Conservation (phyloP, 495 filamentous ascomycete genomes). For the Aspergillus bertholletiae region DNA sequence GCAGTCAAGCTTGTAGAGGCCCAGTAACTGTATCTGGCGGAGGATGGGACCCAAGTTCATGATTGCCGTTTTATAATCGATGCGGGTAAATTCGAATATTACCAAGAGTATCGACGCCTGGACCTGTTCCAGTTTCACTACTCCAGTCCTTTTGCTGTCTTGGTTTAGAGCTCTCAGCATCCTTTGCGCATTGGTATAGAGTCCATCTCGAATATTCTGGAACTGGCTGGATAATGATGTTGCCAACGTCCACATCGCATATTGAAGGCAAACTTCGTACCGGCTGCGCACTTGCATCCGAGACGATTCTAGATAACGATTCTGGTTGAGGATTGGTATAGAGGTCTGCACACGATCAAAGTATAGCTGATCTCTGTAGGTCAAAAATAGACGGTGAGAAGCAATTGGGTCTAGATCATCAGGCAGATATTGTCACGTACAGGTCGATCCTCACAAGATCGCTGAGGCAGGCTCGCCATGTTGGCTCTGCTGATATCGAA, state of each 20-base stretch:
- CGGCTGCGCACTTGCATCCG: conserved; percentile 23
- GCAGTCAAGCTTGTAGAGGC: too few species aligned
- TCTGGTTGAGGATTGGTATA: conserved; percentile 50
- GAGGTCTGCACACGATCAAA: conserved; percentile 56
- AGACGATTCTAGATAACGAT: conserved; percentile 39
- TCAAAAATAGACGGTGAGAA: too few species aligned
- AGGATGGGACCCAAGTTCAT: too few species aligned
- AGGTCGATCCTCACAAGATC: too few species aligned
- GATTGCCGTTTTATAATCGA: conserved; percentile 41
- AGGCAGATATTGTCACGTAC: too few species aligned
- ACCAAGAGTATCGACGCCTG: conserved; percentile 54
- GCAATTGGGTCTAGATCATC: too few species aligned
- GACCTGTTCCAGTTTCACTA: conserved; percentile 35
- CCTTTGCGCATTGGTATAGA: conserved; percentile 47
- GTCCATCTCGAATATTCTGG: conserved; percentile 35
- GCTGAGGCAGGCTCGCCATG: too few species aligned
- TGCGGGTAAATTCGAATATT: conserved; percentile 52
- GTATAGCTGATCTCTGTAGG: conserved; percentile 53
- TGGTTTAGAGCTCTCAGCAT: conserved; percentile 33
- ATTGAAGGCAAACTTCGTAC: conserved; percentile 42
- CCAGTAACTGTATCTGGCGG: too few species aligned
- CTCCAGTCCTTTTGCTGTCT: not conserved
- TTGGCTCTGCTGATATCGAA: too few species aligned
- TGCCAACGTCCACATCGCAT: conserved; percentile 55
- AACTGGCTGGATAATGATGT: conserved; percentile 52